Conservation (phyloP, 768 basidiomycete species). For the Pseudohyphozyma bogoriensis region DNA sequence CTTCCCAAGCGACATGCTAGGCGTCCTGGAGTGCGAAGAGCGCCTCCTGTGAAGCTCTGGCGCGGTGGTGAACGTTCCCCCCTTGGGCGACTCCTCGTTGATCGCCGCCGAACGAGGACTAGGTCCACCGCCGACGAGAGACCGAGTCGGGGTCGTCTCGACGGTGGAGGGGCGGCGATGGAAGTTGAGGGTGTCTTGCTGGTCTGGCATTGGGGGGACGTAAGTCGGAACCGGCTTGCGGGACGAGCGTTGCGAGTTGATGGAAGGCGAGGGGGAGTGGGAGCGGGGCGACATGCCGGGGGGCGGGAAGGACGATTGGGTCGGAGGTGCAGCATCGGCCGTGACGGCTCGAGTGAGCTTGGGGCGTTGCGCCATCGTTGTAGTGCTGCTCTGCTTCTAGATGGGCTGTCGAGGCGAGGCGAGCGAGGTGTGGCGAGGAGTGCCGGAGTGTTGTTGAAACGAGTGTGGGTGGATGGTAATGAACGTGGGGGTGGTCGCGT, state of each 20-base stretch:
- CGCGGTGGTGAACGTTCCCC: not conserved
- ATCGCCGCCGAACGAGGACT: no score
- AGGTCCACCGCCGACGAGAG: slow-evolving; percentile 10
- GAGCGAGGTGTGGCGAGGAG: no score
- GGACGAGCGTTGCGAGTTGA: not conserved
- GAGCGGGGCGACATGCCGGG: not conserved
- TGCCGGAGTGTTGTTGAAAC: slow-evolving; percentile 1
- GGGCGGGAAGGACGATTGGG: not conserved
- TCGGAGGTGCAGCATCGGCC: no score
- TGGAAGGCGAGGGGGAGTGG: slow-evolving; percentile 1
- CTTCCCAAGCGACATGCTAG: not conserved
- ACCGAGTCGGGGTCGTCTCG: slow-evolving; percentile 18
- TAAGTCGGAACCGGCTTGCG: slow-evolving; percentile 21
- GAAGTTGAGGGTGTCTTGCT: slow-evolving; percentile 20
- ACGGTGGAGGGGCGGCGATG: slow-evolving; percentile 19
- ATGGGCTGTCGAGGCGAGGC: no score
- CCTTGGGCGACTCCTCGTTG: slow-evolving; percentile 2
- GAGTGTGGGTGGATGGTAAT: not conserved
- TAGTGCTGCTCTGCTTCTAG: no score
- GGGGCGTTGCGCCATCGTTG: no score
- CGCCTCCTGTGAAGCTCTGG: not conserved
- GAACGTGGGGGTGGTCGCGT: no score
- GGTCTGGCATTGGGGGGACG: not conserved
- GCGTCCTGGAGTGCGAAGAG: not conserved
- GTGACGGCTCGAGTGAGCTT: no score